These are phyloP conservation scores for Parachaetomium inaequale DNA, from an alignment of 495 filamentous ascomycete genomes.

Conservation along the genomic window DNA sequence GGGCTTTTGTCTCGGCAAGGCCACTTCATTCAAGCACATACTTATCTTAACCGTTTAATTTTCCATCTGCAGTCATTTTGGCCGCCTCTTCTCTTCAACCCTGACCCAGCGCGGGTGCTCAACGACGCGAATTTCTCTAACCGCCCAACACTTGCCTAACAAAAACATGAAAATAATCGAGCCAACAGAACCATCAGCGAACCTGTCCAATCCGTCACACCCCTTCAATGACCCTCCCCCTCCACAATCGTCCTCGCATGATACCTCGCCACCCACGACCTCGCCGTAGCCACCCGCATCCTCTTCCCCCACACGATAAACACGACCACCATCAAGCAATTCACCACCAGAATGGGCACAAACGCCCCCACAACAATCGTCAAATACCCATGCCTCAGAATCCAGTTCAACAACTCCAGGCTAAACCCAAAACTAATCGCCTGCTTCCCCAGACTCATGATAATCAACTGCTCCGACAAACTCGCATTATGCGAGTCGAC, in stretches of 20 bases:
- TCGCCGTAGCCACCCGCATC: constrained; percentile 48
- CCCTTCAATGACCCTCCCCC: too few species aligned
- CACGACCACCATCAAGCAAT: constrained; percentile 52
- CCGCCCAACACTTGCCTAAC: too few species aligned
- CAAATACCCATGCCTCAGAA: constrained; percentile 52
- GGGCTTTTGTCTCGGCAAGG: neutral
- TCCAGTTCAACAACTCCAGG: constrained; percentile 56
- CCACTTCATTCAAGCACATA: neutral
- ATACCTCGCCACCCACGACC: constrained; percentile 50
- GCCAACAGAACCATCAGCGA: too few species aligned
- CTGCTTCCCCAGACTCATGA: constrained; percentile 65
- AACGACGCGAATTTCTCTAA: neutral
- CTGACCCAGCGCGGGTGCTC: too few species aligned
- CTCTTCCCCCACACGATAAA: constrained; percentile 58
- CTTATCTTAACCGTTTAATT: neutral
- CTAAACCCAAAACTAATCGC: constrained; percentile 61
- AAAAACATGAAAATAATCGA: too few species aligned
- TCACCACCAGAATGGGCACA: constrained; percentile 49
- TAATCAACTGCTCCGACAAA: constrained; percentile 61
- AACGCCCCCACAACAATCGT: constrained; percentile 59
- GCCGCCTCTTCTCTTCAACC: neutral
- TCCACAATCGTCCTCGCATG: constrained; percentile 16
- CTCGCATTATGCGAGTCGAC: constrained; percentile 58
- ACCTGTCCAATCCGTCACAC: too few species aligned
- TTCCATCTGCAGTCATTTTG: neutral